Percentiles rank a stretch among this genome's conserved stretches.
These are phyloP conservation scores for Giardia duodenalis DNA, from an alignment of 208 protist genomes.

Conservation along the genomic window DNA sequence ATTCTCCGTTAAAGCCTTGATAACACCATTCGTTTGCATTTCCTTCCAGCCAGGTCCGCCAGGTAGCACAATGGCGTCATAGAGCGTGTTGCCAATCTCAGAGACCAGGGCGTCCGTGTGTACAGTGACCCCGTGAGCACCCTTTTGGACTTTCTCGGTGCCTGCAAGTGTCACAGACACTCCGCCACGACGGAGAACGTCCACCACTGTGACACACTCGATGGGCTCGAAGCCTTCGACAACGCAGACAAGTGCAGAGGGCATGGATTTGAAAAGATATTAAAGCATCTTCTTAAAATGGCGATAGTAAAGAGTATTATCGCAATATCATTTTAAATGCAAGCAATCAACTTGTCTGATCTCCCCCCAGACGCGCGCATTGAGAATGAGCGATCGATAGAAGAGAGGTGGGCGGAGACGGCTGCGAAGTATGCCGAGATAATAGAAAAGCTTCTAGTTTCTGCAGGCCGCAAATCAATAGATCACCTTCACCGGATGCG, in stretches of 20 bases:
- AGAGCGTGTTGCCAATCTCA: neutral
- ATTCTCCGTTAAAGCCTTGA: neutral
- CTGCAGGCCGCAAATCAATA: neutral
- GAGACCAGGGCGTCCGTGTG: neutral
- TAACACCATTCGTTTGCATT: neutral
- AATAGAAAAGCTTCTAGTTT: neutral
- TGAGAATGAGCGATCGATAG: constrained; percentile 19
- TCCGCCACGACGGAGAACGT: neutral
- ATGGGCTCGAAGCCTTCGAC: neutral
- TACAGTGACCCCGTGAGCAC: neutral
- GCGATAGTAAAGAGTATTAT: too few species aligned
- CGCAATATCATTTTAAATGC: too few species aligned
- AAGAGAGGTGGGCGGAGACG: constrained; percentile 22
- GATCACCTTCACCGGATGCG: neutral
- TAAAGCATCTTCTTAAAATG: too few species aligned
- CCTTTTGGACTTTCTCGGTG: neutral
- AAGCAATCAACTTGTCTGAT: neutral
- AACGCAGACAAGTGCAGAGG: neutral
- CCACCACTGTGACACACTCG: neutral
- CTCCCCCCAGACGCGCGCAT: neutral
- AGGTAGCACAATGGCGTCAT: neutral
- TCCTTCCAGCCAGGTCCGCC: neutral
- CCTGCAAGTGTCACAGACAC: neutral
- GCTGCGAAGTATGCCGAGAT: neutral
- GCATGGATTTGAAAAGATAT: too few species aligned